These are phyloP conservation scores for Baorangia bicolor DNA, from an alignment of 768 basidiomycete genomes.

Conservation along the genomic window DNA sequence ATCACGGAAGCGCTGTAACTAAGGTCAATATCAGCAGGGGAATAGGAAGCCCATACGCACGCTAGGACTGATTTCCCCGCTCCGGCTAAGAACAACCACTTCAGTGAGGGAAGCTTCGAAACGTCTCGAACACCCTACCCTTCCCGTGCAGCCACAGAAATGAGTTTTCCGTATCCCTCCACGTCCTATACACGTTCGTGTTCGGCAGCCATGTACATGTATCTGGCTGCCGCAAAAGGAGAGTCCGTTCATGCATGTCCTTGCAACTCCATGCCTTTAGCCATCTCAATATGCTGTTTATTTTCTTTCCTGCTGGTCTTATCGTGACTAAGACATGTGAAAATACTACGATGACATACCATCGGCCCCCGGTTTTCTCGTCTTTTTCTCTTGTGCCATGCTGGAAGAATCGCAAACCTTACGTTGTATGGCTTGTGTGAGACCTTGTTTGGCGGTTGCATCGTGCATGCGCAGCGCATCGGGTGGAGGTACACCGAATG, in stretches of 20 bases:
- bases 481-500: neutral
- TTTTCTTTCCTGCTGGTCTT: neutral
- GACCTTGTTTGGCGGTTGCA: too few species aligned
- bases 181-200: neutral
- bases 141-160: constrained; percentile 18
- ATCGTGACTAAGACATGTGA: neutral
- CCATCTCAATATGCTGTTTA: constrained; percentile 2
- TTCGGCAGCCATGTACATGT: constrained; percentile 15
- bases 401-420: neutral
- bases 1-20: constrained; percentile 15
- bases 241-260: neutral
- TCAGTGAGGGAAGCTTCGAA: neutral
- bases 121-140: neutral
- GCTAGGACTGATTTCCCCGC: constrained; percentile 17
- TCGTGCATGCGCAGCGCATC: neutral
- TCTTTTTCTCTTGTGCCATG: neutral
- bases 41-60: neutral
- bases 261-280: constrained; percentile 3
- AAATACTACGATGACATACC: neutral
- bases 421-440: too few species aligned
- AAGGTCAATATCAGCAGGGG: neutral
- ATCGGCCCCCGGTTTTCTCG: neutral
- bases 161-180: neutral
- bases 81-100: neutral
- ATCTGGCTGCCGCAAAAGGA: neutral